Base-by-base conservation (phyloP, 176 grass and related monocot genomes). In the Ampelocalamus luodianensis region DNA sequence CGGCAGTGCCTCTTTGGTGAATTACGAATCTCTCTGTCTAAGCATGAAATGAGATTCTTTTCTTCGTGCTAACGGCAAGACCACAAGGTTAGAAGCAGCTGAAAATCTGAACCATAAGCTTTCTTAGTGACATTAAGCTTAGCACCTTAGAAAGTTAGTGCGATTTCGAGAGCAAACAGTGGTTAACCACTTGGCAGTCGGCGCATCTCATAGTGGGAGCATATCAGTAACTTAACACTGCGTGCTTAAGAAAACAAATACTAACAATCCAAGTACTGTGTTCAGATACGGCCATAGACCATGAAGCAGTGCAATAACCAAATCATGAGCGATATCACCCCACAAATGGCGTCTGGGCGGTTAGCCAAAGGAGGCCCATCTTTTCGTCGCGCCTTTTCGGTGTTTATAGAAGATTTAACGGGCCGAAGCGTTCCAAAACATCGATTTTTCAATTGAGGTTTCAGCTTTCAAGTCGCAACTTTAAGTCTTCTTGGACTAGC, bases 321-420 rank as follows among this genome's bases (percentile, higher is more conserved):
- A n/a, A n/a, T n/a, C n/a, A n/a, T n/a, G n/a, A n/a, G n/a, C n/a
- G n/a, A n/a, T n/a, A n/a, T n/a, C n/a, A n/a, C n/a, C n/a, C n/a
- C n/a, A n/a, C n/a, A n/a, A n/a, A n/a, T n/a, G n/a, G n/a, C n/a
- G n/a, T n/a, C n/a, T n/a, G n/a, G n/a, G n/a, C n/a, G n/a, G n/a
- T n/a, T n/a, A n/a, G n/a, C n/a, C n/a, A n/a, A n/a, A n/a, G n/a
- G n/a, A n/a, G n/a, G n/a, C n/a, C n/a, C n/a, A n/a, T n/a, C n/a
- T n/a, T n/a, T n/a, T n/a, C n/a, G n/a, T n/a, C n/a, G n/a, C n/a
- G n/a, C n/a, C n/a, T n/a, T n/a, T n/a, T n/a, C n/a, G n/a, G n/a
- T n/a, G n/a, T 32, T 75, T 78, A 79, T 83, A 79, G 79, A 90
- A 90, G 58, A 64, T 78, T 39, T 75, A 23, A 38, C 18, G 3